Percentiles rank a stretch among this genome's conserved stretches.
Conservation (phyloP, 2,329 filamentous ascomycete species). For the Amauroascus verrucosus region DNA sequence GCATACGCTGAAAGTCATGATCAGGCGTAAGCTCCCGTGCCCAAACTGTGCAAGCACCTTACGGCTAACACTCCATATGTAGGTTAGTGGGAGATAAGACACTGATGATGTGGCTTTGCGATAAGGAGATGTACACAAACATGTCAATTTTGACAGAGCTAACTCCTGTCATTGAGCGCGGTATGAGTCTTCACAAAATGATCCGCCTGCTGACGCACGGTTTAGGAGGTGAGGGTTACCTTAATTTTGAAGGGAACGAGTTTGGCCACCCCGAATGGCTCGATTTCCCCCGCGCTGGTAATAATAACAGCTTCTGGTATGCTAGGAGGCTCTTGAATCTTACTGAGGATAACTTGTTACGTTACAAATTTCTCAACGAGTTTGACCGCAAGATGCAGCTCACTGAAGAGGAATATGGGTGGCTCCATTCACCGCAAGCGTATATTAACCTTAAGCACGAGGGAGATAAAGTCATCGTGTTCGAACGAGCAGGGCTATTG, state of each 20-base stretch:
- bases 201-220: slow-evolving; percentile 86
- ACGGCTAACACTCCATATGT: slow-evolving; percentile 15
- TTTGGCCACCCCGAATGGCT: slow-evolving; percentile 99
- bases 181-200: slow-evolving; percentile 92
- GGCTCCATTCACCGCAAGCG: slow-evolving; percentile 75
- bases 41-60: slow-evolving; percentile 13
- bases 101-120: slow-evolving; percentile 95
- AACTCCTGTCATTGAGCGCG: slow-evolving; percentile 79
- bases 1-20: slow-evolving; percentile 96
- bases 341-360: slow-evolving; percentile 70
- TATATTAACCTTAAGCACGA: slow-evolving; percentile 94
- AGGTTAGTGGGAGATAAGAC: slow-evolving; percentile 94
- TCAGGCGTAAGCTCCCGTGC: slow-evolving; percentile 64
- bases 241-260: slow-evolving; percentile 98
- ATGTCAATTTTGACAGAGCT: slow-evolving; percentile 82
- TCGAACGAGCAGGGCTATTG: slow-evolving; percentile 79
- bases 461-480: slow-evolving; percentile 85
- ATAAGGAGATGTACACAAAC: slow-evolving; percentile 94
- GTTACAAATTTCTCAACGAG: slow-evolving; percentile 84
- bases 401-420: slow-evolving; percentile 78
- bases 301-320: slow-evolving; percentile 89
- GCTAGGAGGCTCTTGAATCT: slow-evolving; percentile 89
- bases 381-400: slow-evolving; percentile 90
- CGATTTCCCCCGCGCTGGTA: slow-evolving; percentile 90
- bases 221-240: slow-evolving; percentile 88